phyloP scores from a whole-genome alignment of 768 basidiomycete species.

The Auricularia sp. region DNA sequence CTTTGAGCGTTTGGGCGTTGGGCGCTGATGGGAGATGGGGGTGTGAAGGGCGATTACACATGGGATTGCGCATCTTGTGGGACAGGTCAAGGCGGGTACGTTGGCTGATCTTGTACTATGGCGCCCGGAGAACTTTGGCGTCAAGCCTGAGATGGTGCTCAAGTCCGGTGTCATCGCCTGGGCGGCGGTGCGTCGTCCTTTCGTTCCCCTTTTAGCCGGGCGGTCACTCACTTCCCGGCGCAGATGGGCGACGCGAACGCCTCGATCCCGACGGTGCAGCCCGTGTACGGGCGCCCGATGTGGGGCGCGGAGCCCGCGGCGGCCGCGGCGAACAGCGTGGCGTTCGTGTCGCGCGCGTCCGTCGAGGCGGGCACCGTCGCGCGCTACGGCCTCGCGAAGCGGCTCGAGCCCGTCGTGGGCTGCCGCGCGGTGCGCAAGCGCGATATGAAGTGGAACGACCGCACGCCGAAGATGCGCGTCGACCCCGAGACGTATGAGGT shows the following conservation, averaged over 20 bases:
- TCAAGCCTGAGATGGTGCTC: slow-evolving; percentile 87
- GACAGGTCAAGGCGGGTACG: slow-evolving; percentile 69
- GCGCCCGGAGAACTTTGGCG: slow-evolving; percentile 89
- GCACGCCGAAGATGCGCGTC: slow-evolving; percentile 73
- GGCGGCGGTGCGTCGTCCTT: slow-evolving; percentile 53
- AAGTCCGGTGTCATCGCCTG: slow-evolving; percentile 91
- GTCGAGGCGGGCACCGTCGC: slow-evolving; percentile 48
- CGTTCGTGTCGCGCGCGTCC: slow-evolving; percentile 76
- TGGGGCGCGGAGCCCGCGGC: slow-evolving; percentile 76
- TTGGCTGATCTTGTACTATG: slow-evolving; percentile 94
- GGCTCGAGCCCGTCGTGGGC: slow-evolving; percentile 59
- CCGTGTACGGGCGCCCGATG: slow-evolving; percentile 80
- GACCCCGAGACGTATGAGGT: slow-evolving; percentile 93
- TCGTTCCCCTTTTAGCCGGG: background rate
- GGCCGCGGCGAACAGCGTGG: slow-evolving; percentile 74
- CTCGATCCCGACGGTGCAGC: slow-evolving; percentile 93
- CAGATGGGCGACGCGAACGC: slow-evolving; percentile 97
- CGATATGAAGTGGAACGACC: slow-evolving; percentile 90
- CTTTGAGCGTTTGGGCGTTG: background rate
- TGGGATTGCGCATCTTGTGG: slow-evolving; percentile 80
- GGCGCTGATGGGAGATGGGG: background rate
- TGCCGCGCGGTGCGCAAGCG: slow-evolving; percentile 73
- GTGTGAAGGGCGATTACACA: slow-evolving; percentile 76
- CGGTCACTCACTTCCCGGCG: background rate
- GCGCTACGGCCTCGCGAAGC: slow-evolving; percentile 62